These are phyloP conservation scores for Sporothrix humicola DNA, from an alignment of 2,329 filamentous ascomycete species.

Conservation along the genomic window DNA sequence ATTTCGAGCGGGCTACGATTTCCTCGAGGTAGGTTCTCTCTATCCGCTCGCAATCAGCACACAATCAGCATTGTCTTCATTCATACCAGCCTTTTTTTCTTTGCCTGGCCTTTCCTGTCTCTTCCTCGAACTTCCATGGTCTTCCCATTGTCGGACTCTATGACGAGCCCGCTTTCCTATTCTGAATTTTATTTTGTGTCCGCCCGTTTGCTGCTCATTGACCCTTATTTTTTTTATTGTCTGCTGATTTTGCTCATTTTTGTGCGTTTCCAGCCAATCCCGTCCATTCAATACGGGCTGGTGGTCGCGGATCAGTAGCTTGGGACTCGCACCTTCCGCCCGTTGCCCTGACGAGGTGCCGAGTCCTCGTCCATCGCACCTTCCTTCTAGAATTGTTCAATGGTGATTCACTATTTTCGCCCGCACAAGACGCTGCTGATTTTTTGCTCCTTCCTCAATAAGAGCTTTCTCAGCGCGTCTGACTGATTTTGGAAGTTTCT, in stretches of 20 bases:
- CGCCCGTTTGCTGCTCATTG: neutral
- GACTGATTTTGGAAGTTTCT: neutral
- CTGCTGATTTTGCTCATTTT: neutral
- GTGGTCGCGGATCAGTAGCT: neutral
- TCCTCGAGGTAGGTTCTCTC: neutral
- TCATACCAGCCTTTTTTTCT: neutral
- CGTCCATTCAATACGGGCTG: neutral
- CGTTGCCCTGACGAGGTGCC: constrained; percentile 14
- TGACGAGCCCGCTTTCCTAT: neutral
- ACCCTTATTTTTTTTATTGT: too few relatives aligned
- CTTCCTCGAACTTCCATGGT: neutral
- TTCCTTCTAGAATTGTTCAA: neutral
- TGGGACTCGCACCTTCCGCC: neutral
- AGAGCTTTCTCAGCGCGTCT: neutral
- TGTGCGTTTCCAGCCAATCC: neutral
- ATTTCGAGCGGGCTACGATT: neutral
- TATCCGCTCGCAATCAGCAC: neutral
- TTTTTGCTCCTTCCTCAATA: constrained; percentile 16
- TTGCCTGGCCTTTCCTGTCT: neutral
- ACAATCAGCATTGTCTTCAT: neutral
- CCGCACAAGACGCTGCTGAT: neutral
- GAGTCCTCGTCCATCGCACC: constrained; percentile 6
- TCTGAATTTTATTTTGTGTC: neutral
- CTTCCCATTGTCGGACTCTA: neutral
- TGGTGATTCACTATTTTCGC: constrained; percentile 1